Evolutionary conservation across 768 basidiomycete species (phyloP), one percentile per base, ranked within the genome.

Genomic region (Lepiota subincarnata): DNA sequence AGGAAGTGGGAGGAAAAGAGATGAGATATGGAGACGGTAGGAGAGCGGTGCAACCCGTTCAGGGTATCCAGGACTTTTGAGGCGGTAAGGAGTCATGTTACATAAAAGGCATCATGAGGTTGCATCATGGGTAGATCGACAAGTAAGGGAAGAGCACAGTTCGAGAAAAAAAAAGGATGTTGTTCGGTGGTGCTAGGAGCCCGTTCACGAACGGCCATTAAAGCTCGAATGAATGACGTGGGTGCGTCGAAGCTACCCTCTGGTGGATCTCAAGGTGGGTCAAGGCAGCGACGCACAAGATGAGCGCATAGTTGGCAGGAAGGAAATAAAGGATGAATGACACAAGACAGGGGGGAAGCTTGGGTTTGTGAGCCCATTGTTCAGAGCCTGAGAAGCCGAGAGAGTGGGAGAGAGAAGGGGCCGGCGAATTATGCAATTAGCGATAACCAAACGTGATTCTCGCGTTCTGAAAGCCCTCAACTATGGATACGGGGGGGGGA

Each of bases 361-460:
- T 13, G 24, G n/a, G 18, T 20, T 22, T 43, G 5, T 20, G 6
- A 22, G 13, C 24, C 41, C n/a, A 22, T 43, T 16, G 20, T 22
- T 24, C 24, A 24, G 24, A 26, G 22, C 13, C 38, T 35, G 38
- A 48, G 53, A 54, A 47, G 44, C 38, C 50, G 39, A 42, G 11
- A 14, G n/a, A n/a, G n/a, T n/a, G n/a, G n/a, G 7, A 6, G 35
- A 35, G 2, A 18, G 8, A 11, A 7, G 10, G 31, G 18, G 7
- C 46, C 39, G 46, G 38, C 26, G 39, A 42, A 46, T 41, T 41
- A 41, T 41, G 31, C 35, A 48, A 22, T 22, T n/a, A 35, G 42
- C 42, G 42, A 52, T 36, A 14, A 35, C 22, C 12, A 44, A 35
- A 26, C 31, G 50, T 14, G 45, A 54, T 54, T 54, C 53, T 48